Evolutionary conservation across 2,329 filamentous ascomycete genomes (phyloP).

Genomic region (Apiospora rasikravindrae): DNA sequence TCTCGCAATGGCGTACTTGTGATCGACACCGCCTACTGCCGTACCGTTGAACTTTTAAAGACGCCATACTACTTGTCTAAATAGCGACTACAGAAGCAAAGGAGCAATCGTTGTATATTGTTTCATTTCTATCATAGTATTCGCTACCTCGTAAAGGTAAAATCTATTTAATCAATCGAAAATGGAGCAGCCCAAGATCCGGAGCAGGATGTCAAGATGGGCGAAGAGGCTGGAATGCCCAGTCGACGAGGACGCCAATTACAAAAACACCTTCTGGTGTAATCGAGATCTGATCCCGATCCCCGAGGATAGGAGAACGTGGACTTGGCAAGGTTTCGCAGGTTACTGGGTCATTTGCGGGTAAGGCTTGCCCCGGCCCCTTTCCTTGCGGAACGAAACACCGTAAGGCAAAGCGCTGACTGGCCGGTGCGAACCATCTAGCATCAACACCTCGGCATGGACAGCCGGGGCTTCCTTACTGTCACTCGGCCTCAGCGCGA

Average conservation of each 20-base stretch:
- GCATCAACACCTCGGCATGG: slow-evolving; percentile 36
- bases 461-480: slow-evolving; percentile 35
- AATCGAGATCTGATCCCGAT: slow-evolving; percentile 40
- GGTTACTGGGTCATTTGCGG: slow-evolving; percentile 39
- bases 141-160: no score
- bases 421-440: neutral
- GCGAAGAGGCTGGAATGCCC: slow-evolving; percentile 18
- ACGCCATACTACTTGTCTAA: neutral
- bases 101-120: no score
- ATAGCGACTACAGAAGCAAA: neutral
- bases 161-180: neutral
- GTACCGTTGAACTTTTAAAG: neutral
- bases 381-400: neutral
- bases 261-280: slow-evolving; percentile 40
- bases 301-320: slow-evolving; percentile 33
- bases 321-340: slow-evolving; percentile 38
- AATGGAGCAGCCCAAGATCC: neutral
- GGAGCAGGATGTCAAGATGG: slow-evolving; percentile 22
- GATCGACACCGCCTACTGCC: neutral
- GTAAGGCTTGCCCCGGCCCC: slow-evolving; percentile 12
- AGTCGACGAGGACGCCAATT: slow-evolving; percentile 35
- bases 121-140: neutral
- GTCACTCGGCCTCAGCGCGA: slow-evolving; percentile 36
- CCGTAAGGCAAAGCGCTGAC: neutral
- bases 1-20: no score